Conservation (phyloP, 768 basidiomycete species). For the Xerocomus potaroensis region DNA sequence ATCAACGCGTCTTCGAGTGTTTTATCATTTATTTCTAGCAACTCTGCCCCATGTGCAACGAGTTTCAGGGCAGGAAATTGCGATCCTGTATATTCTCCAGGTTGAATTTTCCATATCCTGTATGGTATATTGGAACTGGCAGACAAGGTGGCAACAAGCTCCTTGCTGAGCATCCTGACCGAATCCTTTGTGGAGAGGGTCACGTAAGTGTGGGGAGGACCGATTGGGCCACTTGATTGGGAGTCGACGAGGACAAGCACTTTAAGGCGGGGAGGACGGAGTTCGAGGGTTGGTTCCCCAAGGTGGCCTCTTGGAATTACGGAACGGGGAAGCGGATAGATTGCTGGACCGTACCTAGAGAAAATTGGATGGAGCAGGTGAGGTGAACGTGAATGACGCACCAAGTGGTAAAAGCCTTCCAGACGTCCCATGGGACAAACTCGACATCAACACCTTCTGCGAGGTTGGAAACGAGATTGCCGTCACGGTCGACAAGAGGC, state of each 20-base stretch:
- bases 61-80: slow-evolving; percentile 27
- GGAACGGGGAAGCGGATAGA: slow-evolving; percentile 54
- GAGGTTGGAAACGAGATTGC: slow-evolving; percentile 40
- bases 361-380: neutral
- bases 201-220: slow-evolving; percentile 33
- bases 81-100: slow-evolving; percentile 31
- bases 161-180: slow-evolving; percentile 38
- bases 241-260: slow-evolving; percentile 43
- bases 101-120: slow-evolving; percentile 63
- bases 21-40: slow-evolving; percentile 41
- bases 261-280: slow-evolving; percentile 63
- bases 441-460: slow-evolving; percentile 68
- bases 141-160: slow-evolving; percentile 38
- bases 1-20: slow-evolving; percentile 58
- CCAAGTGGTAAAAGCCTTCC: slow-evolving; percentile 69
- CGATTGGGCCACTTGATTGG: slow-evolving; percentile 25
- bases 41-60: slow-evolving; percentile 31
- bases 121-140: slow-evolving; percentile 35
- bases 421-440: slow-evolving; percentile 68
- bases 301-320: slow-evolving; percentile 58
- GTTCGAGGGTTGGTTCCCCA: slow-evolving; percentile 57
- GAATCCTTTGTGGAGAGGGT: slow-evolving; percentile 51
- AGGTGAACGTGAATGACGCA: slow-evolving; percentile 6
- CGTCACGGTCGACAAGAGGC: slow-evolving; percentile 52
- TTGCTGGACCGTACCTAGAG: slow-evolving; percentile 66